phyloP scores from a whole-genome alignment of 2,329 filamentous ascomycete species.

The Cordyceps fumosorosea region DNA sequence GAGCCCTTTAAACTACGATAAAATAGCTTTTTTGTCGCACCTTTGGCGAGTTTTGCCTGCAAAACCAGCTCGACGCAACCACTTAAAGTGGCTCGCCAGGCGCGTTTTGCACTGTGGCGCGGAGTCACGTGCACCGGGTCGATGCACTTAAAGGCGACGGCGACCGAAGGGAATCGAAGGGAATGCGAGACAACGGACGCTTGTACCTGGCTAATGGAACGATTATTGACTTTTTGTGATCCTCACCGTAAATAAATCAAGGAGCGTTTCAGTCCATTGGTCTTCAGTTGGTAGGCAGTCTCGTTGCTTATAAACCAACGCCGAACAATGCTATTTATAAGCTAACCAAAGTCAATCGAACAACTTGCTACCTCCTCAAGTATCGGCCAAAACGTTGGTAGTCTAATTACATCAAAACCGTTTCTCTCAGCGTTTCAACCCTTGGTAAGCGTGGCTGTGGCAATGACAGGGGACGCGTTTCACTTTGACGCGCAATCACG shows the following conservation, averaged over 20 bases:
- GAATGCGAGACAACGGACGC: neutral
- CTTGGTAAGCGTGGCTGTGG: neutral
- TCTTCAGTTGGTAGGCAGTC: no score
- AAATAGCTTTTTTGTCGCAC: neutral
- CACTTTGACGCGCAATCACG: constrained; percentile 7
- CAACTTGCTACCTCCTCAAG: neutral
- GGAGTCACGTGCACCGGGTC: constrained; percentile 18
- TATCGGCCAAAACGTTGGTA: no score
- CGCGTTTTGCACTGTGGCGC: constrained; percentile 14
- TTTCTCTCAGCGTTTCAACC: neutral
- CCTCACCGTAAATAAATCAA: neutral
- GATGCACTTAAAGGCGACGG: constrained; percentile 11
- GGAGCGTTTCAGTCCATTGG: no score
- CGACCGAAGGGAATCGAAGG: constrained; percentile 11
- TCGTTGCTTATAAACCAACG: neutral
- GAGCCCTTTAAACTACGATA: neutral
- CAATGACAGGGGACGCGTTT: neutral
- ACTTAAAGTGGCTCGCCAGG: constrained; percentile 11
- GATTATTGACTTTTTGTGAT: neutral
- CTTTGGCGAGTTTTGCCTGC: neutral
- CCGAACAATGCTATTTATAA: neutral
- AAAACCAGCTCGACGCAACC: neutral
- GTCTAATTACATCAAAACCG: neutral
- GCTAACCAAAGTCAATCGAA: neutral
- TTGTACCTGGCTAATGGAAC: constrained; percentile 2